Evolutionary conservation across 768 basidiomycete genomes (phyloP).

Genomic region (Rhizopogon vulgaris): DNA sequence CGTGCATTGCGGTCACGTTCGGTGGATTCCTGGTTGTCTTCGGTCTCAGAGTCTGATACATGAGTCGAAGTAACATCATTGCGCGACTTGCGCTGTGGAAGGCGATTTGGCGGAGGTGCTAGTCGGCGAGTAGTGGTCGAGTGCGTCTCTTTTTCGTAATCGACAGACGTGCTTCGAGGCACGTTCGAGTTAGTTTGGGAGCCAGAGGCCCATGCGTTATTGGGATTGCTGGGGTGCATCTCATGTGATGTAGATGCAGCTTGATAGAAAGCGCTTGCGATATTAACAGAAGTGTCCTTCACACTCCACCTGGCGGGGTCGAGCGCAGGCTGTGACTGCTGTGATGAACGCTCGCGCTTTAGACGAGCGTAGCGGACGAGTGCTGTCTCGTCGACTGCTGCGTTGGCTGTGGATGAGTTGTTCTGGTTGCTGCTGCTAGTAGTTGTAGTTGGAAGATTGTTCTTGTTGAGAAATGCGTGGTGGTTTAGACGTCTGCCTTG

Average conservation of each 20-base stretch:
- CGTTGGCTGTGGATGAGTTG: slow-evolving; percentile 25
- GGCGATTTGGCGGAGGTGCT: slow-evolving; percentile 52
- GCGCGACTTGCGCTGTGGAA: slow-evolving; percentile 25
- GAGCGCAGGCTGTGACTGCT: slow-evolving; percentile 16
- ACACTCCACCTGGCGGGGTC: slow-evolving; percentile 68
- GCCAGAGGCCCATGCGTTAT: slow-evolving; percentile 62
- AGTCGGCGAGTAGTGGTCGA: slow-evolving; percentile 51
- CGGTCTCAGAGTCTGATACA: slow-evolving; percentile 61
- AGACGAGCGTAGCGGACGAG: slow-evolving; percentile 43
- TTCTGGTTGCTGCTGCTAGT: slow-evolving; percentile 18
- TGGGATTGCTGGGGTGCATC: slow-evolving; percentile 46
- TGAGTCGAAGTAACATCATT: slow-evolving; percentile 24
- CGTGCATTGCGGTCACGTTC: slow-evolving; percentile 34
- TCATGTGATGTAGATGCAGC: slow-evolving; percentile 45
- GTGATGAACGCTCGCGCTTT: slow-evolving; percentile 35
- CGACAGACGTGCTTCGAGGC: slow-evolving; percentile 73
- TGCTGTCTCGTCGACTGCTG: slow-evolving; percentile 39
- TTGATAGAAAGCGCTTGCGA: slow-evolving; percentile 74
- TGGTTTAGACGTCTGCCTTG: slow-evolving; percentile 86
- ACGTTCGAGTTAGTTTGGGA: slow-evolving; percentile 40
- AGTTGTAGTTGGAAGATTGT: slow-evolving; percentile 19
- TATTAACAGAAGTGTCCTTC: slow-evolving; percentile 82
- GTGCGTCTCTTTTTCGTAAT: slow-evolving; percentile 66
- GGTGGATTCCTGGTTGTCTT: slow-evolving; percentile 32
- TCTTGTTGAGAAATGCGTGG: slow-evolving; percentile 67